These are phyloP conservation scores for Xylaria digitata DNA, from an alignment of 2,329 filamentous ascomycete species.

Conservation along the genomic window DNA sequence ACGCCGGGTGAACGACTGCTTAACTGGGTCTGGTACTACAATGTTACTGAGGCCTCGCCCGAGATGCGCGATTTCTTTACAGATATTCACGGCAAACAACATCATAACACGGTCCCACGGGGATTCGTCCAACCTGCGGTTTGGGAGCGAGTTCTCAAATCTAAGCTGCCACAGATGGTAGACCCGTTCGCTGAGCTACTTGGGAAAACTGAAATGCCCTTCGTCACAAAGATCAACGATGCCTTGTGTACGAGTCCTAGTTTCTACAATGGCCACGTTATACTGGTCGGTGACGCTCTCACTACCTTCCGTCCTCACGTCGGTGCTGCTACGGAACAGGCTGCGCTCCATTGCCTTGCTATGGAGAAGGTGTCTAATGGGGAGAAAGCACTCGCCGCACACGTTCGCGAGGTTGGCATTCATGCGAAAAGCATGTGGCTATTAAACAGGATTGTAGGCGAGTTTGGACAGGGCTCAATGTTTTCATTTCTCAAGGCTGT, in stretches of 20 bases:
- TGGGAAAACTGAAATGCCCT: not conserved
- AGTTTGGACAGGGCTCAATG: not conserved
- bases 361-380: conserved; percentile 6
- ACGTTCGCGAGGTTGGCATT: not conserved
- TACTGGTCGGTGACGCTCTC: conserved; percentile 3
- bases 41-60: not conserved
- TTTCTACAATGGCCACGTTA: conserved; percentile 7
- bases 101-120: not conserved
- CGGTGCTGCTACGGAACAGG: not conserved
- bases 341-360: not conserved
- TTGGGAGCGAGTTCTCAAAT: not conserved
- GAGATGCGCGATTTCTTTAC: conserved; percentile 2
- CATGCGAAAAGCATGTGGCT: not conserved
- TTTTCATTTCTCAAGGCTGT: not conserved
- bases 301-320: not conserved
- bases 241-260: not conserved
- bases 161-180: not conserved
- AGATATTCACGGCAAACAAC: not conserved
- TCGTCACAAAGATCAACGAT: conserved; percentile 6
- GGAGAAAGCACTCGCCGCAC: not conserved
- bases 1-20: not conserved
- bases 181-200: not conserved
- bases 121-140: not conserved
- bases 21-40: conserved; percentile 13
- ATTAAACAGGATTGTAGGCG: not conserved